These are phyloP conservation scores for Auricularia sp. DNA, from an alignment of 768 basidiomycete species.

Conservation along the genomic window DNA sequence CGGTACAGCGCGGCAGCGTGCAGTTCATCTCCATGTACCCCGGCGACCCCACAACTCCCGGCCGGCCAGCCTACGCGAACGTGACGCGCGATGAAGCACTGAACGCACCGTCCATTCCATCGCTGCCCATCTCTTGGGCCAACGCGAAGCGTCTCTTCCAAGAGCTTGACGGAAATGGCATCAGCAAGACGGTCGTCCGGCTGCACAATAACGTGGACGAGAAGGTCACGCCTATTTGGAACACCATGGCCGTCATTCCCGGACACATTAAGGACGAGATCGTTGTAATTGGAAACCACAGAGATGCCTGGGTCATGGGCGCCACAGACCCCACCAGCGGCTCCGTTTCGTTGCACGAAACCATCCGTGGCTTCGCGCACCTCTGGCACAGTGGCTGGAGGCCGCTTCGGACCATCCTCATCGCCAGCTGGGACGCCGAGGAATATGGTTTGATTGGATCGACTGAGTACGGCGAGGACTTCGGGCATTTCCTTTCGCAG, in stretches of 20 bases:
- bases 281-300: constrained; percentile 78
- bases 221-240: constrained; percentile 84
- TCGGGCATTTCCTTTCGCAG: constrained; percentile 64
- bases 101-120: constrained; percentile 68
- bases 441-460: constrained; percentile 71
- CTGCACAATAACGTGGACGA: constrained; percentile 64
- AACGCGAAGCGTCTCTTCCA: constrained; percentile 65
- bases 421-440: constrained; percentile 71
- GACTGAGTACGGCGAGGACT: constrained; percentile 94
- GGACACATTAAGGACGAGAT: constrained; percentile 79
- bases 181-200: constrained; percentile 33
- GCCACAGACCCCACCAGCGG: constrained; percentile 74
- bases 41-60: constrained; percentile 81
- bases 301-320: constrained; percentile 76
- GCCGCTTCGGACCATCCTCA: constrained; percentile 63
- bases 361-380: constrained; percentile 62
- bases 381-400: constrained; percentile 70
- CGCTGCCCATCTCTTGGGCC: constrained; percentile 81
- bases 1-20: constrained; percentile 80
- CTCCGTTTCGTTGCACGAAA: constrained; percentile 66
- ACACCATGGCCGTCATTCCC: constrained; percentile 73
- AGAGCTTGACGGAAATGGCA: constrained; percentile 34
- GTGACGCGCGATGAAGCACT: constrained; percentile 43
- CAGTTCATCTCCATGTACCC: constrained; percentile 58
- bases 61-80: constrained; percentile 76